Conservation (phyloP, 176 grass and related monocot genomes). For the Oryza coarctata region DNA sequence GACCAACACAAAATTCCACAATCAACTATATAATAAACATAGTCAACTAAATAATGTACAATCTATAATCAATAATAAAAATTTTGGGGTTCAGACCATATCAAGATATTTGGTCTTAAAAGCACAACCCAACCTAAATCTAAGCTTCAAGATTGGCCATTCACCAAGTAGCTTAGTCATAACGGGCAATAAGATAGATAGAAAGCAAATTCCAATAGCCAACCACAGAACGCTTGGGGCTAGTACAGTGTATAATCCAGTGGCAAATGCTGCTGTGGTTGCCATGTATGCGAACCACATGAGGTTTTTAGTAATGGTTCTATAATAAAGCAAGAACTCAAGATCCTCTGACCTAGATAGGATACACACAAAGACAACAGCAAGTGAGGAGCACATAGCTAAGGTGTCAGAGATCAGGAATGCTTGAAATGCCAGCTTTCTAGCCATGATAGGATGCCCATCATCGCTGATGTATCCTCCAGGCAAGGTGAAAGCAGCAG, state of each 20-base stretch:
- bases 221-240: background rate
- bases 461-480: background rate
- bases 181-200: background rate
- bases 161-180: background rate
- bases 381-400: slow-evolving; percentile 23
- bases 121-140: background rate
- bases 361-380: slow-evolving; percentile 34
- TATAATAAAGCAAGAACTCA: slow-evolving; percentile 12
- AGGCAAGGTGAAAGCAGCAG: background rate
- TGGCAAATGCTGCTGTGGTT: no score
- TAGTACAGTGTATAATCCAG: no score
- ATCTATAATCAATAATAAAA: no score
- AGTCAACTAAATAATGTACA: no score
- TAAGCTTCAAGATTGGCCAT: background rate
- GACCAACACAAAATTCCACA: no score
- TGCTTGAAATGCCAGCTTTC: background rate
- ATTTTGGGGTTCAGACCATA: background rate
- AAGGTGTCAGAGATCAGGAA: slow-evolving; percentile 29
- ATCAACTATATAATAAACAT: no score
- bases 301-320: background rate
- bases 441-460: slow-evolving; percentile 11
- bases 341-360: slow-evolving; percentile 34
- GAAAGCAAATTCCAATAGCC: background rate
- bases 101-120: background rate
- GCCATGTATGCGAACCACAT: background rate